Evolutionary conservation across 192 early-diverging fungal species (phyloP).

Genomic region (Chytriomyces sp.): DNA sequence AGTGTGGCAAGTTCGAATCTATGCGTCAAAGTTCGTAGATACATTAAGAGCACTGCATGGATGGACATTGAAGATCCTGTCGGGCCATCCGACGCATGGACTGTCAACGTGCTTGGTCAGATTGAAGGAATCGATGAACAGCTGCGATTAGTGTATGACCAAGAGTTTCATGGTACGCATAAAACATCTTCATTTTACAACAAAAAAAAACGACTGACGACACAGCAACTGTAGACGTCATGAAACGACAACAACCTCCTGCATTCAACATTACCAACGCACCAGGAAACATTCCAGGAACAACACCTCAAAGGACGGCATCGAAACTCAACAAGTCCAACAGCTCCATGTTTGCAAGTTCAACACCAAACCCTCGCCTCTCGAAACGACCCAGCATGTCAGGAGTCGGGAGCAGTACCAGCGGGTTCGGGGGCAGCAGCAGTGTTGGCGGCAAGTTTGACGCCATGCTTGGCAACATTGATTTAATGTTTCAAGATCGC

Average conservation of each 20-base stretch:
- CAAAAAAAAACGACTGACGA: background rate
- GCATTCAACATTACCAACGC: background rate
- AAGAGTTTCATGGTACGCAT: conserved; percentile 7
- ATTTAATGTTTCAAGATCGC: conserved; percentile 71
- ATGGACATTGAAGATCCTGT: conserved; percentile 6
- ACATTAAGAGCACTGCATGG: conserved; percentile 13
- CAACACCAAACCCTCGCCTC: background rate
- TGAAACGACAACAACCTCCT: background rate
- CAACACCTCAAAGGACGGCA: background rate
- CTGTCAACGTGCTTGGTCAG: background rate
- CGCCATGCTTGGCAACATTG: conserved; percentile 65
- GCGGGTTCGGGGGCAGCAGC: background rate
- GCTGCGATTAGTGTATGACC: conserved; percentile 23
- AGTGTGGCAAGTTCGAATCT: conserved; percentile 3
- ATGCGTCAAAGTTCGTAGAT: conserved; percentile 10
- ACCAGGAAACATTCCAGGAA: background rate
- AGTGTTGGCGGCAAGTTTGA: conserved; percentile 47
- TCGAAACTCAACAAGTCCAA: conserved; percentile 14
- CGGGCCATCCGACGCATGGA: background rate
- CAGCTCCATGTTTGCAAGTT: conserved; percentile 18
- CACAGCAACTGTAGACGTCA: background rate
- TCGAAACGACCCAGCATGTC: background rate
- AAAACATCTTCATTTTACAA: background rate
- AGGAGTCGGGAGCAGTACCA: background rate
- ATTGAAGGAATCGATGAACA: conserved; percentile 14